phyloP scores from a whole-genome alignment of 805 yeast genomes.

The Teunomyces pallodes region DNA sequence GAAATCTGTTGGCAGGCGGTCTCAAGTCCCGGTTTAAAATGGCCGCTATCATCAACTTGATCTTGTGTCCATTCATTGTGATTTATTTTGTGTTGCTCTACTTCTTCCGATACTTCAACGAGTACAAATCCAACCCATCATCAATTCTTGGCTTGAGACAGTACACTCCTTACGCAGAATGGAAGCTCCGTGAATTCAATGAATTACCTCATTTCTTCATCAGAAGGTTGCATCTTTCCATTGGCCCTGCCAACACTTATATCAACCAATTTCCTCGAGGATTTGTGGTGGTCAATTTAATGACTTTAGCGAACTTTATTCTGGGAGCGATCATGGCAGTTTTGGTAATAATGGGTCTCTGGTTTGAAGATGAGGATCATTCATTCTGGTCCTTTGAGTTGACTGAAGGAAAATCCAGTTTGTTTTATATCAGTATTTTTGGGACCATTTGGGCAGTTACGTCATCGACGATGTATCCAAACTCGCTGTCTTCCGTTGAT shows the following conservation, averaged over 20 bases:
- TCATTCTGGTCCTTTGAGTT: slow-evolving; percentile 86
- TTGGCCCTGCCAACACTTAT: slow-evolving; percentile 76
- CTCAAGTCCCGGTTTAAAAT: slow-evolving; percentile 75
- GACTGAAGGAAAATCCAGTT: slow-evolving; percentile 72
- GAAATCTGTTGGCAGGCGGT: slow-evolving; percentile 65
- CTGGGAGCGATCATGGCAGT: slow-evolving; percentile 90
- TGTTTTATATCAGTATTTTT: slow-evolving; percentile 83
- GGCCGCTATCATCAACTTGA: slow-evolving; percentile 81
- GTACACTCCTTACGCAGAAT: slow-evolving; percentile 90
- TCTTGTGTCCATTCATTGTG: slow-evolving; percentile 83
- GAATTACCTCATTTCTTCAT: slow-evolving; percentile 88
- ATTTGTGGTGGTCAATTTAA: slow-evolving; percentile 32
- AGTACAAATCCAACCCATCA: slow-evolving; percentile 84
- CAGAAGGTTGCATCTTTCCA: slow-evolving; percentile 72
- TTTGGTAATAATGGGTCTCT: slow-evolving; percentile 57
- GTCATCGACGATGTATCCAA: slow-evolving; percentile 53
- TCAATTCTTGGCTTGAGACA: slow-evolving; percentile 68
- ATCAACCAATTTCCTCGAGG: slow-evolving; percentile 92
- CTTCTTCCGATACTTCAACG: slow-evolving; percentile 89
- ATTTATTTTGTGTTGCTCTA: slow-evolving; percentile 77
- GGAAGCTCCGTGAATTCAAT: slow-evolving; percentile 93
- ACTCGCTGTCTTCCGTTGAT: slow-evolving; percentile 20
- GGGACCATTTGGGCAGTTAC: slow-evolving; percentile 89
- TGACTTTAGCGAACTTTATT: slow-evolving; percentile 52
- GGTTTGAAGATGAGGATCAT: slow-evolving; percentile 77